phyloP scores from a whole-genome alignment of 2,329 filamentous ascomycete genomes.

The Talaromyces piceae region DNA sequence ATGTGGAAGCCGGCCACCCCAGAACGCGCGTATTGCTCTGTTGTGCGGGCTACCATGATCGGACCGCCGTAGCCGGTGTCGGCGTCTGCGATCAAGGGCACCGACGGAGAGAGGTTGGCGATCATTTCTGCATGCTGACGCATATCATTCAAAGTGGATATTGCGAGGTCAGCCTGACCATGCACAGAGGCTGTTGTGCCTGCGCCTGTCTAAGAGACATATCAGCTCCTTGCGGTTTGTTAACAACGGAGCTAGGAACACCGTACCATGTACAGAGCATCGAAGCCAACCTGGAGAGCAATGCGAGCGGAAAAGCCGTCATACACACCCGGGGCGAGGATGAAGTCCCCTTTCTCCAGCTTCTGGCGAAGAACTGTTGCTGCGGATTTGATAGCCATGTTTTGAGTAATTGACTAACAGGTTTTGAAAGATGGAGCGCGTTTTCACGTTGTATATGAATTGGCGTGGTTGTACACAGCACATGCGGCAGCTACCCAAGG shows the following conservation, averaged over 20 bases:
- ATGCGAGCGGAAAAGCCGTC: slow-evolving; percentile 44
- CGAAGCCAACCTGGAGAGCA: slow-evolving; percentile 42
- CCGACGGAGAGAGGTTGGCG: slow-evolving; percentile 47
- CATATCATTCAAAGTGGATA: slow-evolving; percentile 58
- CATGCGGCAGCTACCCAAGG: neutral
- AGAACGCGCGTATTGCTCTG: slow-evolving; percentile 33
- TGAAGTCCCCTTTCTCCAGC: slow-evolving; percentile 19
- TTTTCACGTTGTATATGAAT: neutral
- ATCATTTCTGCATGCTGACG: slow-evolving; percentile 56
- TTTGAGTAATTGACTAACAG: neutral
- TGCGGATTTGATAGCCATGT: neutral
- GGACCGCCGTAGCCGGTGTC: slow-evolving; percentile 45
- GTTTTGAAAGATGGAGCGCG: neutral
- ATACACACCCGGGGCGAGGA: slow-evolving; percentile 43
- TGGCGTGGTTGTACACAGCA: neutral
- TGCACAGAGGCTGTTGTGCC: slow-evolving; percentile 55
- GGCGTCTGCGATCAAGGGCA: slow-evolving; percentile 54
- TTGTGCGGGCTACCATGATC: neutral
- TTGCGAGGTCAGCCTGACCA: slow-evolving; percentile 56
- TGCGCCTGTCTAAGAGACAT: slow-evolving; percentile 39
- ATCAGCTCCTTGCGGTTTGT: neutral
- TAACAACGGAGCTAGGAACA: neutral
- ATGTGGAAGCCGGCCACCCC: slow-evolving; percentile 47
- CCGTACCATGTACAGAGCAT: slow-evolving; percentile 45
- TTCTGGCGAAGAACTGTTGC: slow-evolving; percentile 1